Conservation (phyloP, 164 flowering plant genomes). For the Taxillus chinensis region DNA sequence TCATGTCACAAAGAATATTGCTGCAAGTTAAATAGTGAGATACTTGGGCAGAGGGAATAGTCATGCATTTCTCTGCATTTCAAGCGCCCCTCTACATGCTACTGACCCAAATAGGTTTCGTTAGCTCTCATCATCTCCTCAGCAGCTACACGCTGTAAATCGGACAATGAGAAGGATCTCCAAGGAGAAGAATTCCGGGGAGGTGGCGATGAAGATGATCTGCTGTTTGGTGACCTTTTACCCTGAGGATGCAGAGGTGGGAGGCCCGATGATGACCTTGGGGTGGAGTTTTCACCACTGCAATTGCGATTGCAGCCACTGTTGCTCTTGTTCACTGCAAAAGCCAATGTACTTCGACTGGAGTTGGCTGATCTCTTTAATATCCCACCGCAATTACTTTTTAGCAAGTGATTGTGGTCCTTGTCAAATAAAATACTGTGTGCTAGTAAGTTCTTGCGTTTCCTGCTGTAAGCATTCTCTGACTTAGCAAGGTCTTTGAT, state of each 20-base stretch:
- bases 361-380: neutral
- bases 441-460: neutral
- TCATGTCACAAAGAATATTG: no score
- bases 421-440: neutral
- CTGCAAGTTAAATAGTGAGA: no score
- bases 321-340: neutral
- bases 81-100: no score
- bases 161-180: neutral
- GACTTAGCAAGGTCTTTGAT: neutral
- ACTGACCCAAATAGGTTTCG: no score
- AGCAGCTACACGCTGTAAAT: neutral
- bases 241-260: neutral
- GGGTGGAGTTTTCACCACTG: neutral
- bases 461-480: no score
- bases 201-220: neutral
- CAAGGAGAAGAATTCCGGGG: neutral
- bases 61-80: no score
- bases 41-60: no score
- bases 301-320: neutral
- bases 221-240: neutral
- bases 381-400: neutral
- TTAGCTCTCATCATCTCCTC: neutral
- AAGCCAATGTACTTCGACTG: neutral
- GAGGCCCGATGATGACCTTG: neutral
- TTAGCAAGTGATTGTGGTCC: neutral